phyloP scores from a whole-genome alignment of 2,329 filamentous ascomycete genomes.

The Helotiales sp. region DNA sequence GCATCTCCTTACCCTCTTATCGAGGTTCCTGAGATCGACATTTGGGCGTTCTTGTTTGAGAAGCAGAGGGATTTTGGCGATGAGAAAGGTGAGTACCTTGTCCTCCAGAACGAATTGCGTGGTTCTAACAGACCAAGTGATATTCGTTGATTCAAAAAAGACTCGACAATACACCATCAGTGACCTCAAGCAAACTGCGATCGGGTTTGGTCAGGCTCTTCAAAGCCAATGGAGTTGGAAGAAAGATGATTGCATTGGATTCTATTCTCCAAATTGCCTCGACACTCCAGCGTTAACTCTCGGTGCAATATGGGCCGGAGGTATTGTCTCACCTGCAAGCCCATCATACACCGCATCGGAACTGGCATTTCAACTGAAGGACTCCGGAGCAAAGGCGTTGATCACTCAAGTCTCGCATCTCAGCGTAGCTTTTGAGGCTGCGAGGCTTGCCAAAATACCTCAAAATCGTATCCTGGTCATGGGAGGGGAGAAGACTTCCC shows the following conservation, averaged over 20 bases:
- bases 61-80: constrained; percentile 63
- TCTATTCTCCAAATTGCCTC: constrained; percentile 82
- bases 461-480: constrained; percentile 72
- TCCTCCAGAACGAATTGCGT: not conserved
- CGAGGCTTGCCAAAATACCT: constrained; percentile 65
- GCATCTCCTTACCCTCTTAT: constrained; percentile 45
- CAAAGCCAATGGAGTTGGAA: constrained; percentile 71
- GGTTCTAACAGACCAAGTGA: constrained; percentile 1
- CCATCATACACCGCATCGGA: constrained; percentile 83
- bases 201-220: constrained; percentile 75
- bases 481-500: constrained; percentile 57
- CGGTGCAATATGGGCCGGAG: constrained; percentile 79
- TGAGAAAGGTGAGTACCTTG: constrained; percentile 58
- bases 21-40: constrained; percentile 69
- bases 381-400: constrained; percentile 71
- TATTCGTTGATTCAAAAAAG: constrained; percentile 52
- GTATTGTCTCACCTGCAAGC: constrained; percentile 79
- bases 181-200: constrained; percentile 62
- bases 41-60: constrained; percentile 78
- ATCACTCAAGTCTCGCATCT: constrained; percentile 71
- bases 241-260: constrained; percentile 75
- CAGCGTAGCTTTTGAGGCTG: constrained; percentile 63
- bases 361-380: constrained; percentile 76
- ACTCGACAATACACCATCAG: constrained; percentile 65
- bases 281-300: constrained; percentile 76